phyloP scores from a whole-genome alignment of 2,329 filamentous ascomycete species.

The Cordyceps sp. region DNA sequence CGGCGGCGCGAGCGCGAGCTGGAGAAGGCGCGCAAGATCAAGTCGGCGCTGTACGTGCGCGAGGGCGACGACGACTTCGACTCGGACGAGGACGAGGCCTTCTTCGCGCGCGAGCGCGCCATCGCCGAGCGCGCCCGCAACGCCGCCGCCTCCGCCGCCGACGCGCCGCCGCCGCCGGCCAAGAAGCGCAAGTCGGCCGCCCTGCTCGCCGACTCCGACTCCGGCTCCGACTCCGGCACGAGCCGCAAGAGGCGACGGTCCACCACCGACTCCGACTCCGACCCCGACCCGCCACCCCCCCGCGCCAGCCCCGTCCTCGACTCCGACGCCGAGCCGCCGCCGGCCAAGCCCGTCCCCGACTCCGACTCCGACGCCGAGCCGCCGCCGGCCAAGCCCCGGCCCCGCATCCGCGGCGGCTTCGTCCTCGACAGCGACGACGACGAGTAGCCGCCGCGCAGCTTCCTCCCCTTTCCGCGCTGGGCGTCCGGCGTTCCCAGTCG shows the following conservation, averaged over 20 bases:
- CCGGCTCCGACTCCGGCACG: no score
- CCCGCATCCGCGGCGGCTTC: slow-evolving; percentile 34
- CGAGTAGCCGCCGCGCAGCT: slow-evolving; percentile 11
- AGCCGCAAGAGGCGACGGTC: no score
- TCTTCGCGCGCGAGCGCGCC: slow-evolving; percentile 55
- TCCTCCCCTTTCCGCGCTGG: not conserved
- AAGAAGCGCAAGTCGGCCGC: slow-evolving; percentile 12
- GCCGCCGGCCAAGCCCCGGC: slow-evolving; percentile 10
- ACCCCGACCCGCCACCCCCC: no score
- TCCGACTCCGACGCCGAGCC: slow-evolving; percentile 13
- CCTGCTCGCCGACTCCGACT: slow-evolving; percentile 10
- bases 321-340: no score
- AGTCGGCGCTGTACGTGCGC: slow-evolving; percentile 68
- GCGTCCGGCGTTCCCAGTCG: no score
- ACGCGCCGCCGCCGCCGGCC: slow-evolving; percentile 1
- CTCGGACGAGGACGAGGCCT: slow-evolving; percentile 49
- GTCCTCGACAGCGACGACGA: slow-evolving; percentile 42
- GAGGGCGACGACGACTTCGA: slow-evolving; percentile 85
- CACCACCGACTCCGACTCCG: no score
- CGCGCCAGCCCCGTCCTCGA: no score
- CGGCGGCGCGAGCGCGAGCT: slow-evolving; percentile 49
- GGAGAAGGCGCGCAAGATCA: slow-evolving; percentile 67
- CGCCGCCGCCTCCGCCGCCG: slow-evolving; percentile 12
- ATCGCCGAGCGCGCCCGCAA: slow-evolving; percentile 37
- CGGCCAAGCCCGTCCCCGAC: no score